These are phyloP conservation scores for Coemansia sp. DNA, from an alignment of 192 early-diverging fungal genomes.

Conservation along the genomic window DNA sequence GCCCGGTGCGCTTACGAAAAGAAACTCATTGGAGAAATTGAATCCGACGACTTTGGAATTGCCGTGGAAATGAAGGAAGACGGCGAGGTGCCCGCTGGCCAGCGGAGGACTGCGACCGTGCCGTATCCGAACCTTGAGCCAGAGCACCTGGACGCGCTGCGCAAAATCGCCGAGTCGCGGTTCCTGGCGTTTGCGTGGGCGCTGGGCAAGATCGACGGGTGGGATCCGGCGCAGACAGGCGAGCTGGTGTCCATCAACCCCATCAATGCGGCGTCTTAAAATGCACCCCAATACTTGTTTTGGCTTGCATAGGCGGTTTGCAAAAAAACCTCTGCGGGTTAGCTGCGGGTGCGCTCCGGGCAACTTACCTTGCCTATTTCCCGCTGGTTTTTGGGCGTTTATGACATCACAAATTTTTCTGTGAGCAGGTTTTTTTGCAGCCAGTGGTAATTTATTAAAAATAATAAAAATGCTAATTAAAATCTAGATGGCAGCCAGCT, in stretches of 20 bases:
- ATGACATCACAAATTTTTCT: too few relatives aligned
- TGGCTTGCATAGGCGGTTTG: too few relatives aligned
- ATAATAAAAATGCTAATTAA: too few relatives aligned
- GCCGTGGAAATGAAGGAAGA: slow-evolving; percentile 34
- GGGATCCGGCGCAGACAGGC: slow-evolving; percentile 48
- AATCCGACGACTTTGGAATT: slow-evolving; percentile 55
- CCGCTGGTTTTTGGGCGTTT: too few relatives aligned
- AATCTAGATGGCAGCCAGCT: too few relatives aligned
- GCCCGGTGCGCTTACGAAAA: slow-evolving; percentile 42
- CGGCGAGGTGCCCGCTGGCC: background rate
- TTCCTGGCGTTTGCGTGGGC: slow-evolving; percentile 58
- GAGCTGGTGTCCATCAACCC: slow-evolving; percentile 56
- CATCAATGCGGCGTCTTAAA: slow-evolving; percentile 53
- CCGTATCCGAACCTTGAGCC: slow-evolving; percentile 36
- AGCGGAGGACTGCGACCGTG: slow-evolving; percentile 13
- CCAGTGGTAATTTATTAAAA: too few relatives aligned
- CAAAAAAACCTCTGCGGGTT: too few relatives aligned
- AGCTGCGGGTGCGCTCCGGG: too few relatives aligned
- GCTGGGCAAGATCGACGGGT: slow-evolving; percentile 34
- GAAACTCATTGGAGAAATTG: slow-evolving; percentile 26
- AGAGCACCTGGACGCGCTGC: slow-evolving; percentile 36
- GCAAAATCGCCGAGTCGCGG: slow-evolving; percentile 55
- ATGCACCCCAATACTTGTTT: too few relatives aligned
- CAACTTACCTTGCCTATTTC: too few relatives aligned
- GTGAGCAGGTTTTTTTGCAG: too few relatives aligned